Evolutionary conservation across 2,329 filamentous ascomycete genomes (phyloP), one percentile per base, ranked within the genome.

Genomic region (Thielaviopsis musarum): DNA sequence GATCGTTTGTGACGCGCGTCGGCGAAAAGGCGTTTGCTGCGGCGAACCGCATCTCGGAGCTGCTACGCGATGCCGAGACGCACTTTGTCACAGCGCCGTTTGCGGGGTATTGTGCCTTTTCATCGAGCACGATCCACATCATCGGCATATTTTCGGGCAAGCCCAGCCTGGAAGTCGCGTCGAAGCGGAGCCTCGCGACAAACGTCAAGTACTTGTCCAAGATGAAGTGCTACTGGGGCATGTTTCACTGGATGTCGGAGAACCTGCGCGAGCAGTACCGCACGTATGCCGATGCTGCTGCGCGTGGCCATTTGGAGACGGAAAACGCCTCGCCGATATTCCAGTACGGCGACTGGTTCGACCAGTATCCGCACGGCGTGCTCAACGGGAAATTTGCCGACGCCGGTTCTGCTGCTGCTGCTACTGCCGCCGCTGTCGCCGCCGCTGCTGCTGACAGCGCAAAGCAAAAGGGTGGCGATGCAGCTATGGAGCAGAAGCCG

Each of bases 171-270:
- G 88, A 95, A 69, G 78, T 80, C 13, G 80, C 81, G 9, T 89
- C 88, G 9, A 95, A 94, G 72, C 82, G 84, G 64, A 91, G 95
- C 66, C 75, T 96, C 17, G 83, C 87, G 0, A 87, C 84, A 64
- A 97, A 95, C 64, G 86, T 97, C 66, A 88, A 86, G 67, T 97
- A 93, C 66, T 73, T 98, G 52, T 85, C 86, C 59, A 93, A 88
- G 71, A 95, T 97, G 88, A 96, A 95, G 75, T 88, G 88, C 62
- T 91, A 93, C 67, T 98, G 93, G 93, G 93, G 91, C 62, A 95
- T 96, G 86, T 96, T 97, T 68, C 88, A 95, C 69, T 96, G 90
- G 73, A 91, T 97, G 80, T 85, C 89, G 0, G 91, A 97, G 68
- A 93, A 91, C 66, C 78, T 96, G 41, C 90, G 93, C 62, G 87